Percentiles rank a stretch among this genome's conserved stretches.
These are phyloP conservation scores for Crepidotus sp. DNA, from an alignment of 1,284 basidiomycete genomes.

Conservation along the genomic window DNA sequence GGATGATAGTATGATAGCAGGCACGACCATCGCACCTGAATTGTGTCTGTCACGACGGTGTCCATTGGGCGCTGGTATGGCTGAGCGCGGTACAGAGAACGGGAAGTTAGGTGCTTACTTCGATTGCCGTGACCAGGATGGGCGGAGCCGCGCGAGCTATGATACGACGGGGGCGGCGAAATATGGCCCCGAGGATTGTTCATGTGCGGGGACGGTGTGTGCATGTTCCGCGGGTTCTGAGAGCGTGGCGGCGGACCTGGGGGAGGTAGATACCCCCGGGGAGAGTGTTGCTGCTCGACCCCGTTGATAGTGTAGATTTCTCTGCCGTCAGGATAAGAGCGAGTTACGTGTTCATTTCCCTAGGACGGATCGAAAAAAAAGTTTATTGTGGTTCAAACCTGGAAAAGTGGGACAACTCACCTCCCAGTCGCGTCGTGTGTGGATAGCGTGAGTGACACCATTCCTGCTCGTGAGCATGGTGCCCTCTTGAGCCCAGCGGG, in stretches of 20 bases:
- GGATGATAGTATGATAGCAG: not conserved
- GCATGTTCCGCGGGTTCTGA: conserved; percentile 7
- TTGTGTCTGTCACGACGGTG: conserved; percentile 11
- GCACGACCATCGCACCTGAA: conserved; percentile 6
- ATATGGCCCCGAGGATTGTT: conserved; percentile 9
- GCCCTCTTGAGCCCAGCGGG: conserved; percentile 13
- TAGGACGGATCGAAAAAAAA: conserved; percentile 24
- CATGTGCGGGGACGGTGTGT: conserved; percentile 12
- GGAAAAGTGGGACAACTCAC: conserved; percentile 29
- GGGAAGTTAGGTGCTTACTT: conserved; percentile 1
- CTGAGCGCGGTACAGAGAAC: not conserved
- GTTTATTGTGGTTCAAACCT: conserved; percentile 5
- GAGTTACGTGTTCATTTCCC: conserved; percentile 67
- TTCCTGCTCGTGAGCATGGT: conserved; percentile 32
- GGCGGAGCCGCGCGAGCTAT: conserved; percentile 6
- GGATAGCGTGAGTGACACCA: conserved; percentile 54
- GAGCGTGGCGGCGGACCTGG: conserved; percentile 10
- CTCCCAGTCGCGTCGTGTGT: conserved; percentile 45
- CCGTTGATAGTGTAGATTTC: conserved; percentile 61
- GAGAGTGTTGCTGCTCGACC: conserved; percentile 41
- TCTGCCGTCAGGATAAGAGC: conserved; percentile 55
- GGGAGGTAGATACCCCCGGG: conserved; percentile 23
- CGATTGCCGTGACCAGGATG: conserved; percentile 5
- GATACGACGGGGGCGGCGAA: conserved; percentile 17
- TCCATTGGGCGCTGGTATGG: conserved; percentile 1